A percentile compares a stretch with the other conserved stretches of the same genome.
These are phyloP conservation scores for Conidiobolus coronatus DNA, from an alignment of 371 early-diverging fungal species.

Conservation along the genomic window DNA sequence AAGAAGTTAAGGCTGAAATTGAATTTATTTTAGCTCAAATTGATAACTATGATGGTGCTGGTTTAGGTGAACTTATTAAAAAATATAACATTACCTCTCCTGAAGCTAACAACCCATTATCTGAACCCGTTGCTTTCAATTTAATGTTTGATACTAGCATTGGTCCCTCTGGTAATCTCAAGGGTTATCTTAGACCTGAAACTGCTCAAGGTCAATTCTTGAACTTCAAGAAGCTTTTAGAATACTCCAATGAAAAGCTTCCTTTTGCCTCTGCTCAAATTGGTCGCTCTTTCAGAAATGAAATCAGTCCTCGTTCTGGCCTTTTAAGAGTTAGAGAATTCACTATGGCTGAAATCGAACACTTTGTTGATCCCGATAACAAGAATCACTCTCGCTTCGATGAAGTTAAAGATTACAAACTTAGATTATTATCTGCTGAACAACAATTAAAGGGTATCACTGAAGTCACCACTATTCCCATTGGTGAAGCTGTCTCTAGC, in stretches of 20 bases:
- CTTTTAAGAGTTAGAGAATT: constrained; percentile 97
- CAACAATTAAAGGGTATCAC: constrained; percentile 58
- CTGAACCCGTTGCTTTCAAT: constrained; percentile 89
- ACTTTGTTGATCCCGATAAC: constrained; percentile 89
- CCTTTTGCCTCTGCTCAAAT: constrained; percentile 98
- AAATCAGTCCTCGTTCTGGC: constrained; percentile 97
- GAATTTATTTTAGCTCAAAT: constrained; percentile 79
- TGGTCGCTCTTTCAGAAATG: constrained; percentile 98
- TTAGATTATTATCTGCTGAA: constrained; percentile 56
- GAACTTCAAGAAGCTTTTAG: constrained; percentile 93
- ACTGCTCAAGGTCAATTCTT: constrained; percentile 99
- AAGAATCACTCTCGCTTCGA: constrained; percentile 87
- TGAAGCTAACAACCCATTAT: constrained; percentile 76
- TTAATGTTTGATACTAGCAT: constrained; percentile 98
- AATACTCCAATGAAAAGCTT: constrained; percentile 95
- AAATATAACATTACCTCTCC: constrained; percentile 78
- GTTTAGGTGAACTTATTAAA: constrained; percentile 69
- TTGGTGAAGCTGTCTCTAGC: constrained; percentile 86
- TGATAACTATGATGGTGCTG: constrained; percentile 78
- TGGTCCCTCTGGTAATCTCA: constrained; percentile 92
- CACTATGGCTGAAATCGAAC: constrained; percentile 99
- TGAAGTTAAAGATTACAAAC: constrained; percentile 48
- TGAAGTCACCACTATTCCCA: constrained; percentile 38
- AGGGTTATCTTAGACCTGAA: constrained; percentile 97
- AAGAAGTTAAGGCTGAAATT: constrained; percentile 38